phyloP scores from a whole-genome alignment of 331 rosid genomes.

The Quercus phellos region DNA sequence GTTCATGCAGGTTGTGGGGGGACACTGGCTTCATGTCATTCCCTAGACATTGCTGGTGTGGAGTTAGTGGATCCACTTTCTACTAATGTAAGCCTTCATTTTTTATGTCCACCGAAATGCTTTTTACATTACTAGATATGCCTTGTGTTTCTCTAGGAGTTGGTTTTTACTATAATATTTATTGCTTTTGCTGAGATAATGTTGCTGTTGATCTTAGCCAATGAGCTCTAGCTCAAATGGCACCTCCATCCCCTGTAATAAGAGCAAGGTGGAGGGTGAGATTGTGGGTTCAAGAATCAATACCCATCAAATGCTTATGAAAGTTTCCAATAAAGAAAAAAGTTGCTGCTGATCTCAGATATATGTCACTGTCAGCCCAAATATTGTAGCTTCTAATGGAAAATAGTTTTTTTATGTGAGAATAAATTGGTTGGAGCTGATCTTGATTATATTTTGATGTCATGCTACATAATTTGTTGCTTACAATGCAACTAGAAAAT shows the following conservation, averaged over 20 bases:
- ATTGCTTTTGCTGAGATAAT: slow-evolving; percentile 1
- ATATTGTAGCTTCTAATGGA: background rate
- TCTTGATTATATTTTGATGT: background rate
- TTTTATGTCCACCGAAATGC: background rate
- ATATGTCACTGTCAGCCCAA: background rate
- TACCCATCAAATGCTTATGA: too few relatives aligned
- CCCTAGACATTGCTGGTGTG: slow-evolving; percentile 96
- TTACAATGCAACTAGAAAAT: background rate
- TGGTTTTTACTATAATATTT: slow-evolving; percentile 3
- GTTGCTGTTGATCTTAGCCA: slow-evolving; percentile 9
- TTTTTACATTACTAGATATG: slow-evolving; percentile 2
- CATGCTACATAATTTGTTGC: background rate
- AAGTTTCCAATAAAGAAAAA: too few relatives aligned
- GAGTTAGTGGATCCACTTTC: slow-evolving; percentile 96
- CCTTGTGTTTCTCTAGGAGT: slow-evolving; percentile 18
- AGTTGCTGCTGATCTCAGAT: background rate
- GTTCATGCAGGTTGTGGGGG: slow-evolving; percentile 99
- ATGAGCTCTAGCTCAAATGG: too few relatives aligned
- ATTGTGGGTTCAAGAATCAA: too few relatives aligned
- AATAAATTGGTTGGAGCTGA: slow-evolving; percentile 10
- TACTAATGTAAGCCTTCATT: slow-evolving; percentile 70
- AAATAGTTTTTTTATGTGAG: background rate
- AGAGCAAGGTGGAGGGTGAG: too few relatives aligned
- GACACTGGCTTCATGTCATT: slow-evolving; percentile 90
- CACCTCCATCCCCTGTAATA: too few relatives aligned